phyloP scores from a whole-genome alignment of 768 basidiomycete genomes.

The Rhizopogon roseolus region DNA sequence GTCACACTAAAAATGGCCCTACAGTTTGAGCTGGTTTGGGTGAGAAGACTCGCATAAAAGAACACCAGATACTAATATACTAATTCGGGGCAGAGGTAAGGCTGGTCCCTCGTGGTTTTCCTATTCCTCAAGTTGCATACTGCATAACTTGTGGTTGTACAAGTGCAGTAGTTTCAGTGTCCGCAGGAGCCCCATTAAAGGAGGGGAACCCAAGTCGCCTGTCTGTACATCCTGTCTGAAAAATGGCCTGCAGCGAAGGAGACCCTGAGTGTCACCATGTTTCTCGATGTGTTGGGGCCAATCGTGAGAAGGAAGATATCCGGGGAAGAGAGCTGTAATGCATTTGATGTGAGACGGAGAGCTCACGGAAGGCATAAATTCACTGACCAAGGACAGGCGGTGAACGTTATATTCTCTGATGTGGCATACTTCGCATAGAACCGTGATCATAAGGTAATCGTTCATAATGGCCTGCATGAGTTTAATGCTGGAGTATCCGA shows the following conservation, averaged over 20 bases:
- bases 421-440: conserved; percentile 84
- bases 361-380: not conserved
- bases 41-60: too few species aligned
- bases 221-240: conserved; percentile 64
- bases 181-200: conserved; percentile 70
- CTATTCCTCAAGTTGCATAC: too few species aligned
- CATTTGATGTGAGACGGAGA: not conserved
- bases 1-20: too few species aligned
- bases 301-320: conserved; percentile 93
- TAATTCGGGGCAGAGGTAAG: too few species aligned
- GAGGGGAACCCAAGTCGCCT: conserved; percentile 80
- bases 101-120: too few species aligned
- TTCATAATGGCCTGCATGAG: conserved; percentile 67
- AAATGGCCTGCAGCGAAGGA: conserved; percentile 76
- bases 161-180: too few species aligned
- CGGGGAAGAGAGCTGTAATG: conserved; percentile 48
- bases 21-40: too few species aligned
- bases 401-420: conserved; percentile 81
- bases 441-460: conserved; percentile 71
- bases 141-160: too few species aligned
- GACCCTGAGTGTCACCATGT: conserved; percentile 60
- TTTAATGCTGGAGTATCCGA: conserved; percentile 2
- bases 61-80: too few species aligned
- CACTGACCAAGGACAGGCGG: conserved; percentile 65
- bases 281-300: conserved; percentile 89